Evolutionary conservation across 108 stramenopile species (phyloP).

Genomic region (Craspedostauros australis): DNA sequence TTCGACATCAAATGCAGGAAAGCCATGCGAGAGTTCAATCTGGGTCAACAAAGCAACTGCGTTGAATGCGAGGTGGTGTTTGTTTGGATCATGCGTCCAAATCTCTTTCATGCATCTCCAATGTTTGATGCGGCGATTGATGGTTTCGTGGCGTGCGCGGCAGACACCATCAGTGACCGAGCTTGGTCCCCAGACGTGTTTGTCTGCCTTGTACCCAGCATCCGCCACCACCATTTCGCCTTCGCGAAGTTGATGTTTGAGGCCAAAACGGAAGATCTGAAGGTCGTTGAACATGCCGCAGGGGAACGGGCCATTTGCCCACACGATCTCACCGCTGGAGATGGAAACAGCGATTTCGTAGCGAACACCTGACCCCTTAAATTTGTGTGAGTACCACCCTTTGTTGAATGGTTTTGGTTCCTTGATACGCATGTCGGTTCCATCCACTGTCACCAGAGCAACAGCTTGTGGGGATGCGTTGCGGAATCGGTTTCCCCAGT

Average conservation of each 20-base stretch:
- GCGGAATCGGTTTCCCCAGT: too few relatives aligned
- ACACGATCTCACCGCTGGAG: constrained; percentile 15
- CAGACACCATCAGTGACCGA: neutral
- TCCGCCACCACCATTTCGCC: constrained; percentile 24
- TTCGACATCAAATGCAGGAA: too few relatives aligned
- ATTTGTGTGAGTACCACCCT: constrained; percentile 17
- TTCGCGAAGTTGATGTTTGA: constrained; percentile 6
- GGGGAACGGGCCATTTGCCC: constrained; percentile 27
- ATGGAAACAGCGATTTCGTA: constrained; percentile 33
- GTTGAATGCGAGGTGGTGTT: neutral
- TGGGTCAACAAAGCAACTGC: constrained; percentile 5
- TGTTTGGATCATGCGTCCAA: constrained; percentile 9
- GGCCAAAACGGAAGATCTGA: constrained; percentile 10
- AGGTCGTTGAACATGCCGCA: constrained; percentile 15
- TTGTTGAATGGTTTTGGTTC: too few relatives aligned
- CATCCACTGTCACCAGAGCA: too few relatives aligned
- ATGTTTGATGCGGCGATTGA: constrained; percentile 27
- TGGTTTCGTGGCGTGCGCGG: constrained; percentile 21
- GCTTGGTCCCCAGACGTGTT: constrained; percentile 1
- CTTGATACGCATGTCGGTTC: too few relatives aligned
- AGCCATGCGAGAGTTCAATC: too few relatives aligned
- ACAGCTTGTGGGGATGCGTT: too few relatives aligned
- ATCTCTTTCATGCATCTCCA: constrained; percentile 1
- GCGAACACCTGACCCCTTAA: constrained; percentile 12
- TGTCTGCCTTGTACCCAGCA: constrained; percentile 15